Evolutionary conservation across 805 yeast species (phyloP), one percentile per base, ranked within the genome.

Genomic region (Candida suzukii): DNA sequence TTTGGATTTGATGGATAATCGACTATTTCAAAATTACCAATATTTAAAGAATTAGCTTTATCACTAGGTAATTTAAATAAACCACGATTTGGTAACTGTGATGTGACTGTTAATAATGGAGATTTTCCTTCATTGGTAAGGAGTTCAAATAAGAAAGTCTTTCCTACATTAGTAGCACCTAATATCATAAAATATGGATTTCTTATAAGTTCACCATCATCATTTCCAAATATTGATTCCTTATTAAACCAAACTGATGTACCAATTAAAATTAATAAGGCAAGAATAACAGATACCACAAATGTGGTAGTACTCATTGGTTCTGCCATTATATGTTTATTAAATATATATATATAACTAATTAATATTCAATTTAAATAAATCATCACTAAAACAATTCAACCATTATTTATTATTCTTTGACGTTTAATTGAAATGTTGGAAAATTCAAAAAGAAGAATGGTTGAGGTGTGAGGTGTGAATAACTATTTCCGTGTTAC

Each of bases 1-100:
- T 87, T 88, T 41, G 74, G 64, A 62, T 84, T 88, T n/a, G 97
- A 96, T 2, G 99, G 99, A 46, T 79, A 79, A 54, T 91, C 98
- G 39, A 83, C 70, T 31, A 90, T 58, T 46, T 71, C 76, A 53
- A 66, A 72, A 42, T 53, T 61, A 43, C 59, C 69, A 26, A 37
- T 43, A 40, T 24, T 43, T 30, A 37, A 49, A 50, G 54, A 63
- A 37, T 47, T 64, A 9, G 46, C 56, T 4, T 60, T 56, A 2
- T 62, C 62, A 7, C 62, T 54, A 11, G 76, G 75, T n/a, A 78
- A 50, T 38, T 56, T 49, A 40, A 68, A 61, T 10, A 52, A 47
- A 8, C 59, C 64, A 6, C 62, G 60, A 51, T 67, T 74, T n/a
- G 73, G 67, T 39, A 68, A 74, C 45, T 73, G 75, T 0, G 83